Base-by-base conservation (phyloP, 2,329 filamentous ascomycete species). In the Colletotrichum plurivorum region DNA sequence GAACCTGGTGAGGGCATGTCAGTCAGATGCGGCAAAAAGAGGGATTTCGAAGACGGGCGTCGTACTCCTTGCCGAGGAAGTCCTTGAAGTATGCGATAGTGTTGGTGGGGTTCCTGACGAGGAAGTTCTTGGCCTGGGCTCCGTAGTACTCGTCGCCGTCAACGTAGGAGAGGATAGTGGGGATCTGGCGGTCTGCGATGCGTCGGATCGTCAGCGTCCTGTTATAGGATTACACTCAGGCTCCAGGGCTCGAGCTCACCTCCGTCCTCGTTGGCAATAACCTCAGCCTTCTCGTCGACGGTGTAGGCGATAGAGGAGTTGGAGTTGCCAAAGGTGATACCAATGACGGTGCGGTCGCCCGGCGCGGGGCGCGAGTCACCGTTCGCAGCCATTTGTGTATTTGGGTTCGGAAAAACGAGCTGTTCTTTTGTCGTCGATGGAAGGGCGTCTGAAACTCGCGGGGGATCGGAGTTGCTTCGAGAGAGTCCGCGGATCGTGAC, bases 251-350 rank as follows among this genome's bases (percentile, higher is more conserved):
- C 25, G 13, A 20, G 13, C 70, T 69, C 49, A 72, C 94, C 94
- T 87, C 96, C 96, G 79, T 98, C 96, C 85, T 98, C 96, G 84
- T 99, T 98, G 78, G 96, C 96, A 84, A 99, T 98, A 73, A 99
- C 95, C 81, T 98, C 94, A 73, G 94, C 92, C 87, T 97, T 97
- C 83, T 97, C 95, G 78, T 98, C 95, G 71, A 92, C 89, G 54
- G 95, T 97, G 80, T 91, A 94, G 76, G 95, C 95, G 84, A 99
- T 98, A 70, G 94, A 98, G 85, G 94, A 97, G 90, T 97, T 97
- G 71, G 94, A 95, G 87, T 98, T 99, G 84, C 96, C 96, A 87
- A 98, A 98, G 74, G 95, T 93, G 79, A 99, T 94, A 81, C 96
- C 96, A 83, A 99, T 98, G 79, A 92, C 94, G 77, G 87, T 85